Percentiles rank a stretch among this genome's conserved stretches.
These are phyloP conservation scores for Dipodascus geniculatus DNA, from an alignment of 805 yeast genomes.

Conservation along the genomic window DNA sequence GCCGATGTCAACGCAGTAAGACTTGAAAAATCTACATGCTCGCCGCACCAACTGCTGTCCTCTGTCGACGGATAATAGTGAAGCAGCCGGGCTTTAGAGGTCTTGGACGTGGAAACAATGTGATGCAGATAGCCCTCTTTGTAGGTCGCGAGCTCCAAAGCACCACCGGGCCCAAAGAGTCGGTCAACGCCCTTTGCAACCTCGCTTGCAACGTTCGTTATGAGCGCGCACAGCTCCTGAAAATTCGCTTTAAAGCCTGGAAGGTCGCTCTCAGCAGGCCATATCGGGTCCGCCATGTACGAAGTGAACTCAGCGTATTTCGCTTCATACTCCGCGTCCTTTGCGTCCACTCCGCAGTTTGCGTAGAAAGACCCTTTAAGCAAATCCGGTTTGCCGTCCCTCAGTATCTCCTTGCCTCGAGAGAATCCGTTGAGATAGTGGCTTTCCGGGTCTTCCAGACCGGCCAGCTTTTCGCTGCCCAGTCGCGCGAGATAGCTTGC, in stretches of 20 bases:
- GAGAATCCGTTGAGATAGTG: conserved; percentile 53
- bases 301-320: conserved; percentile 29
- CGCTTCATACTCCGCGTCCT: conserved; percentile 28
- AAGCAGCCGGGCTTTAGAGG: conserved; percentile 45
- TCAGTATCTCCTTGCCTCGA: conserved; percentile 40
- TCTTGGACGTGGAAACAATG: conserved; percentile 38
- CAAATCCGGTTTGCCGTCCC: conserved; percentile 34
- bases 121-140: conserved; percentile 30
- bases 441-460: conserved; percentile 38
- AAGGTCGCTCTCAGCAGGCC: conserved; percentile 32
- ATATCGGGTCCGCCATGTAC: conserved; percentile 39
- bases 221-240: conserved; percentile 29
- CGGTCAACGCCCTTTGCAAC: conserved; percentile 47
- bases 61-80: conserved; percentile 37
- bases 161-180: conserved; percentile 24
- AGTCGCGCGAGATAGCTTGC: conserved; percentile 34
- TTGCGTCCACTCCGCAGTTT: conserved; percentile 39
- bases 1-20: conserved; percentile 50
- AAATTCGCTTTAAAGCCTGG: conserved; percentile 18
- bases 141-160: conserved; percentile 20
- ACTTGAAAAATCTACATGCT: conserved; percentile 49
- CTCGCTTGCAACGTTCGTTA: conserved; percentile 35
- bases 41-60: conserved; percentile 47
- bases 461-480: conserved; percentile 24
- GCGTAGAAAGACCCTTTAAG: conserved; percentile 48